These are phyloP conservation scores for Solanum hybrid DNA, from an alignment of 305 asterid species.

Conservation along the genomic window DNA sequence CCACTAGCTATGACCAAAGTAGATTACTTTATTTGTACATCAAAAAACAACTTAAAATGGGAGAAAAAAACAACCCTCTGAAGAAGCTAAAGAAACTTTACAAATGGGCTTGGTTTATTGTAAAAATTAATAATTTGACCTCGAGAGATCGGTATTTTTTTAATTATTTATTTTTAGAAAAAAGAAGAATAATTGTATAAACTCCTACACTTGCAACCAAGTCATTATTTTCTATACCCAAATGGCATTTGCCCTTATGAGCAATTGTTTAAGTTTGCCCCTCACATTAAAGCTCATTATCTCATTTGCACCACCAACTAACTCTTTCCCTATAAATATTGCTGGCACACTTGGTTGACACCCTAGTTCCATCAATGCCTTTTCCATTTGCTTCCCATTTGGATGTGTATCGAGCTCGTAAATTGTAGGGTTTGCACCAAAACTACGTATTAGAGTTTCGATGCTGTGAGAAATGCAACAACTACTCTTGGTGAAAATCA, in stretches of 20 bases:
- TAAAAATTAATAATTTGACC: not conserved
- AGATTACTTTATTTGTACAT: not conserved
- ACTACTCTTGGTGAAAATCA: slow-evolving; percentile 54
- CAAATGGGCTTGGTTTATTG: not conserved
- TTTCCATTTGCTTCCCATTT: slow-evolving; percentile 42
- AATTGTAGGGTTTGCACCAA: slow-evolving; percentile 46
- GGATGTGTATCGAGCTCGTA: slow-evolving; percentile 43
- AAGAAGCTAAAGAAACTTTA: not conserved
- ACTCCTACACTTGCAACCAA: not conserved
- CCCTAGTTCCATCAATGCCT: slow-evolving; percentile 33
- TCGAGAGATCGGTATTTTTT: too few relatives aligned
- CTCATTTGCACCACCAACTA: slow-evolving; percentile 58
- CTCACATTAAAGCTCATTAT: slow-evolving; percentile 44
- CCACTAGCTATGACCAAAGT: not conserved
- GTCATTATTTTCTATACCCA: slow-evolving; percentile 32
- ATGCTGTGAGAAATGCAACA: slow-evolving; percentile 53
- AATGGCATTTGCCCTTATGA: slow-evolving; percentile 51
- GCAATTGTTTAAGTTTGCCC: slow-evolving; percentile 51
- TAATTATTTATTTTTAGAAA: not conserved
- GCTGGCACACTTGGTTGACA: slow-evolving; percentile 45
- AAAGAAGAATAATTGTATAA: not conserved
- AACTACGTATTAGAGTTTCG: slow-evolving; percentile 29
- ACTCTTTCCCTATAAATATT: slow-evolving; percentile 43
- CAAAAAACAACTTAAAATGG: not conserved
- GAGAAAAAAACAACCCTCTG: not conserved